These are phyloP conservation scores for Trichoderma sp. DNA, from an alignment of 2,329 filamentous ascomycete species.

Conservation along the genomic window DNA sequence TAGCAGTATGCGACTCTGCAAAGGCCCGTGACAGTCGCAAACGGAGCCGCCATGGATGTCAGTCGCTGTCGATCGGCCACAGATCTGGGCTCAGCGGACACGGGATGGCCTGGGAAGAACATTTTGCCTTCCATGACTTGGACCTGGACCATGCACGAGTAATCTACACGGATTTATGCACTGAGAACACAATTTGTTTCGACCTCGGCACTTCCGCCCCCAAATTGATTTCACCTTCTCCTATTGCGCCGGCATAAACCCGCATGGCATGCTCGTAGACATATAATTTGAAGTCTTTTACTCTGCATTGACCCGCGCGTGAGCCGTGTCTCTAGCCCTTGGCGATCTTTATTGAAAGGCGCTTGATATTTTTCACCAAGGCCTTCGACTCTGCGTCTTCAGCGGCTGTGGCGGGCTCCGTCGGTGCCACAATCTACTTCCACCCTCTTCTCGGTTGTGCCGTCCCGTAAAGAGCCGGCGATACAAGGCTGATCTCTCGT, in stretches of 20 bases:
- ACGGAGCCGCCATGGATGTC: not conserved
- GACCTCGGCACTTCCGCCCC: constrained; percentile 4
- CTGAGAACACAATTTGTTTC: not conserved
- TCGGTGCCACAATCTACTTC: constrained; percentile 2
- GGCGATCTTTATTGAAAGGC: not conserved
- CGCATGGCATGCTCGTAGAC: not conserved
- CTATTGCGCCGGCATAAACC: not conserved
- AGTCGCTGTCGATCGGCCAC: not conserved
- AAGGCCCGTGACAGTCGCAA: constrained; percentile 1
- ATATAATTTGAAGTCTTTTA: not conserved
- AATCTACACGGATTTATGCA: not conserved
- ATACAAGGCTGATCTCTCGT: constrained; percentile 10
- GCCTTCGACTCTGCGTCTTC: constrained; percentile 4
- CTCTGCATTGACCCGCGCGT: not conserved
- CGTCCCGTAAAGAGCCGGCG: constrained; percentile 12
- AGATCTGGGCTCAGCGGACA: not conserved
- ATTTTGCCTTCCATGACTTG: not conserved
- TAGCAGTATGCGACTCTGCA: not conserved
- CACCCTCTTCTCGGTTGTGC: constrained; percentile 3
- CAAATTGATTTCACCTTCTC: not conserved
- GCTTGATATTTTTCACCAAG: not conserved
- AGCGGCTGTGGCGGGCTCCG: constrained; percentile 16
- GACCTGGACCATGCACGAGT: not conserved
- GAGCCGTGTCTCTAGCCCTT: not conserved
- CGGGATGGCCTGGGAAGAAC: not conserved